Conservation (phyloP, 2,329 filamentous ascomycete species). For the Clarireedia hainanense region DNA sequence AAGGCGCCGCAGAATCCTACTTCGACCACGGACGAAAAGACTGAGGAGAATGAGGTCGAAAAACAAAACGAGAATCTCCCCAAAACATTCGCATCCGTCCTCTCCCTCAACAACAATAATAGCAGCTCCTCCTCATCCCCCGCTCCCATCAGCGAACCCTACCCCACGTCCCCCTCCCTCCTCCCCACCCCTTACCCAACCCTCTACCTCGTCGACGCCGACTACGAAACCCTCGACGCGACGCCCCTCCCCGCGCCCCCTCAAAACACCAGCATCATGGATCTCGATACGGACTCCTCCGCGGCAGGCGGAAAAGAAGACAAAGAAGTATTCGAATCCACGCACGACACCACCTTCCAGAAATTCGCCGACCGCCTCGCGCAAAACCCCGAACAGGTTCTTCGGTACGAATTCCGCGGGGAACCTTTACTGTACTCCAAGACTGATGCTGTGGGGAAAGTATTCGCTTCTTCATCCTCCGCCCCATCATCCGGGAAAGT, state of each 20-base stretch:
- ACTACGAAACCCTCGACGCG: constrained; percentile 76
- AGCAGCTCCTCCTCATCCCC: constrained; percentile 25
- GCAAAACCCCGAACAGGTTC: constrained; percentile 76
- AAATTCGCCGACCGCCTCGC: constrained; percentile 70
- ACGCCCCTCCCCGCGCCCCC: constrained; percentile 43
- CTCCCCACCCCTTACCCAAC: constrained; percentile 67
- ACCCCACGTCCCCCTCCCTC: constrained; percentile 56
- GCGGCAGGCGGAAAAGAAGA: constrained; percentile 48
- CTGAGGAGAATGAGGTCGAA: not conserved
- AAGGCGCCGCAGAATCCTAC: constrained; percentile 33
- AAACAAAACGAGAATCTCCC: constrained; percentile 34
- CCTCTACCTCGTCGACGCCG: constrained; percentile 77
- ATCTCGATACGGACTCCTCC: constrained; percentile 37
- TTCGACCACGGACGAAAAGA: constrained; percentile 6
- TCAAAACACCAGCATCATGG: constrained; percentile 35
- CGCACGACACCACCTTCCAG: constrained; percentile 69
- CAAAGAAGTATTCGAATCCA: constrained; percentile 64
- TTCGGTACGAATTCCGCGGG: constrained; percentile 72
- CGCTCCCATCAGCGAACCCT: constrained; percentile 54
- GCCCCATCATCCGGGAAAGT: constrained; percentile 9
- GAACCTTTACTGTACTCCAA: constrained; percentile 73
- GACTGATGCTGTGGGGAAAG: constrained; percentile 62
- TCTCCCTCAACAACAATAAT: constrained; percentile 56
- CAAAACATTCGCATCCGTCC: constrained; percentile 64
- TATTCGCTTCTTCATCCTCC: constrained; percentile 34